These are phyloP conservation scores for Cicer chorassanicum DNA, from an alignment of 306 rosid species.

Conservation along the genomic window DNA sequence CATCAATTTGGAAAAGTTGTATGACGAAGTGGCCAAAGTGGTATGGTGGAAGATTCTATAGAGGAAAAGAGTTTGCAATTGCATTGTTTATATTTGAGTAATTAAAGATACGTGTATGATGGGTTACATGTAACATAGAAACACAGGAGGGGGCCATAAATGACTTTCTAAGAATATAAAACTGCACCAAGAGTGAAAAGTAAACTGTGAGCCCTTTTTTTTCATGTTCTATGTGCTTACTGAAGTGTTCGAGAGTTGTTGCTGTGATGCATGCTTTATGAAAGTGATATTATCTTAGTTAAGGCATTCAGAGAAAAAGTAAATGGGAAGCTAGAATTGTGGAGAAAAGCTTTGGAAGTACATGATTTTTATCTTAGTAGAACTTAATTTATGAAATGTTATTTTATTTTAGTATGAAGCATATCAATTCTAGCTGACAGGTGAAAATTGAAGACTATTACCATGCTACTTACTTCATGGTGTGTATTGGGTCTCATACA, in stretches of 20 bases:
- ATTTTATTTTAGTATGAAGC: not conserved
- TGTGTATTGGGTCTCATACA: no score
- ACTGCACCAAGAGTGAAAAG: not conserved
- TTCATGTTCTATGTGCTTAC: not conserved
- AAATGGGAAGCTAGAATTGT: not conserved
- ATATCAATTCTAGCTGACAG: not conserved
- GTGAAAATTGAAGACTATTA: not conserved
- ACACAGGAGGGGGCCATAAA: not conserved
- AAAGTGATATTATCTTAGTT: not conserved
- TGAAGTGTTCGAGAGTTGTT: not conserved
- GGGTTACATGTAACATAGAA: not conserved
- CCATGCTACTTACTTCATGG: not conserved
- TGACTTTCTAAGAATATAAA: not conserved
- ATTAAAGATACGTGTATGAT: not conserved
- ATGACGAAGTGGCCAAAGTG: not conserved
- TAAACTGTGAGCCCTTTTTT: not conserved
- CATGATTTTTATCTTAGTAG: not conserved
- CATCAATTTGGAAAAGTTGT: constrained; percentile 8
- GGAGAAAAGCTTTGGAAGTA: not conserved
- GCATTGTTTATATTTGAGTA: not conserved
- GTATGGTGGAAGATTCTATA: constrained; percentile 1
- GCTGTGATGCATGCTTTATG: not conserved
- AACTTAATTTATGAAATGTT: not conserved
- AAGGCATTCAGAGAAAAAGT: not conserved
- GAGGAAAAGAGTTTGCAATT: not conserved